These are phyloP conservation scores for Chaetomium sp. DNA, from an alignment of 2,329 filamentous ascomycete species.

Conservation along the genomic window DNA sequence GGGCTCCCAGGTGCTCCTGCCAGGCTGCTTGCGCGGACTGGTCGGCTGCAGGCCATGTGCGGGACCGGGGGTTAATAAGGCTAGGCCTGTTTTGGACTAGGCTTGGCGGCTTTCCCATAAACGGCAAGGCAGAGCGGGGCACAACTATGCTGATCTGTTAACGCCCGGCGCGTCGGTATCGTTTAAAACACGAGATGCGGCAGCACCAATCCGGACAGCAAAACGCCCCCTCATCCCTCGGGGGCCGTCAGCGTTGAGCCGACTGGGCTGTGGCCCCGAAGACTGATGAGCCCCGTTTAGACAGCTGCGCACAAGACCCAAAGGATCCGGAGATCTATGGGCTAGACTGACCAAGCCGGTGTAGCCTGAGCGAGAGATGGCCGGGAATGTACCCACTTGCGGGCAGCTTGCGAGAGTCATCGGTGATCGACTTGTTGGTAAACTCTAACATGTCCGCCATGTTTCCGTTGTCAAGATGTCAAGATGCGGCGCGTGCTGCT, in stretches of 20 bases:
- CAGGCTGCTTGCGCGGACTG: neutral
- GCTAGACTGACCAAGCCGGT: too few species aligned
- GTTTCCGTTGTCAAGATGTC: neutral
- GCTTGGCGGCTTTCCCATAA: slow-evolving; percentile 5
- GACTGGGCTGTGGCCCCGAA: too few species aligned
- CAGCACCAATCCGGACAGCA: slow-evolving; percentile 11
- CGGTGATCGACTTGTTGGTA: too few species aligned
- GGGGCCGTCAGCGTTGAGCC: neutral
- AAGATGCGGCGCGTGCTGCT: slow-evolving; percentile 4
- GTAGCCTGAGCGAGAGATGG: neutral
- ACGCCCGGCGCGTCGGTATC: slow-evolving; percentile 8
- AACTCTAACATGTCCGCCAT: too few species aligned
- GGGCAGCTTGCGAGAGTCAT: too few species aligned
- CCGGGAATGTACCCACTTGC: neutral
- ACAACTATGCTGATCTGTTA: neutral
- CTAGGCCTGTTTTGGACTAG: slow-evolving; percentile 11
- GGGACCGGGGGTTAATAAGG: slow-evolving; percentile 7
- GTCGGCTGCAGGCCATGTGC: slow-evolving; percentile 5
- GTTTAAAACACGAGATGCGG: slow-evolving; percentile 10
- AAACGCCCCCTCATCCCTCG: neutral
- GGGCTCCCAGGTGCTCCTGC: neutral
- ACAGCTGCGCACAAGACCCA: neutral
- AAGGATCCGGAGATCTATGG: neutral
- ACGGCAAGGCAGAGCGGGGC: slow-evolving; percentile 5
- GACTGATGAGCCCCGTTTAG: neutral